Evolutionary conservation across 179 eudicot species (phyloP), one percentile per base, ranked within the genome.

Genomic region (Pouteria campechiana): DNA sequence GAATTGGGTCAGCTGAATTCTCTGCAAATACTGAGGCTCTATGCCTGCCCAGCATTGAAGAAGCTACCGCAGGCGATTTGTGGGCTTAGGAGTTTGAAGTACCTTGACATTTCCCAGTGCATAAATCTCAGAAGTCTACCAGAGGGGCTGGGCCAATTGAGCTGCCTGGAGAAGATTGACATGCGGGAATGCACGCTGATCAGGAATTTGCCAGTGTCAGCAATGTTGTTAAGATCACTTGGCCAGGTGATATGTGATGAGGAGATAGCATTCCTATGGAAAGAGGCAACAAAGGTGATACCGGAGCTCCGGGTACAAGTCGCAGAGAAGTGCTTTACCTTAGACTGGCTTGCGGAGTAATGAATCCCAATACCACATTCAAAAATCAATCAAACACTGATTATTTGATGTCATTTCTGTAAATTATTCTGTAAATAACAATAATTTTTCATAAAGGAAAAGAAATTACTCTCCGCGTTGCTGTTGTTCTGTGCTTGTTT

Each of bases 141-240:
- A 0, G 81, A 73, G 23, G 71, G 51, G 12, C 60, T 88, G 7
- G 80, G 76, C 2, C 37, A 68, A 10, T 60, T 87, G 7, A 39
- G 7, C 27, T 61, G 73, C 2, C 61, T 87, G 37, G 87, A 87
- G 62, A 80, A 75, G 76, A 68, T 88, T 5, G 94, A 83, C 44
- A 88, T 88, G 94, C 67, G 87, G 12, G 92, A 88, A 50, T 88
- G 96, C 31, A 60, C 74, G 2, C 64, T 41, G 10, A 62, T 83
- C 7, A 70, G 39, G 52, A 46, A 45, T n/a, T 60, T 88, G 56
- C 96, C 96, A 0, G 50, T 23, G 14, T 72, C 94, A 34, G 55
- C 44, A 1, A 44, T 9, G 4, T 20, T 41, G 9, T 43, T 83
- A 63, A 45, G 47, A 48, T 60, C 75, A 0, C 41, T 88, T 63